Evolutionary conservation across 2,329 filamentous ascomycete genomes (phyloP).

Genomic region (Colletotrichum camelliae): DNA sequence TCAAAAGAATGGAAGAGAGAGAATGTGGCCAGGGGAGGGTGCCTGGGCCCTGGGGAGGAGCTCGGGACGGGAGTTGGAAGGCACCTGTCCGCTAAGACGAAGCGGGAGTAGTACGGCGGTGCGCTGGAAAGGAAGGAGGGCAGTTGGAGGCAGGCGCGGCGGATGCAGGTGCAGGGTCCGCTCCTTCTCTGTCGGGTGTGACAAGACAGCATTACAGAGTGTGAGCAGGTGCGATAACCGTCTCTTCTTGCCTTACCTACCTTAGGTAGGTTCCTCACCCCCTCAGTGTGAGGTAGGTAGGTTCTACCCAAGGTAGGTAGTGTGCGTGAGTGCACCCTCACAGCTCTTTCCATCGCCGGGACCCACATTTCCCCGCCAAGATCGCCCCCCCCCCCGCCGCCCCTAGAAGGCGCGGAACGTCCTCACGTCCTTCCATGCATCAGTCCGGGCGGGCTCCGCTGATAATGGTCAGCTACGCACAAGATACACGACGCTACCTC

Average conservation of each 20-base stretch:
- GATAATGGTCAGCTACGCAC: background rate
- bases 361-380: background rate
- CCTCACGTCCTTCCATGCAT: conserved; percentile 20
- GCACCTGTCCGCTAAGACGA: background rate
- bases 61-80: background rate
- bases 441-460: conserved; percentile 15
- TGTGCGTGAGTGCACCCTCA: background rate
- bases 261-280: background rate
- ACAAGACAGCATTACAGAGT: background rate
- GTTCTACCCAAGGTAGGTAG: too few relatives aligned
- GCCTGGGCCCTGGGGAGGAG: background rate
- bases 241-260: background rate
- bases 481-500: conserved; percentile 1
- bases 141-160: background rate
- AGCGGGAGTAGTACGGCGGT: background rate
- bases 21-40: background rate
- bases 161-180: background rate
- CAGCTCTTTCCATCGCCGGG: background rate
- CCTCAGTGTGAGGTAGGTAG: too few relatives aligned
- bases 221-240: background rate
- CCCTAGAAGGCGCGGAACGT: conserved; percentile 18
- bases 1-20: background rate
- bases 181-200: background rate
- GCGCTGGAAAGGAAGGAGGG: background rate
- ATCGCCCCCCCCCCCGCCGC: background rate